Evolutionary conservation across 164 flowering plant species (phyloP), one percentile per base, ranked within the genome.

Genomic region (Vitis riparia): DNA sequence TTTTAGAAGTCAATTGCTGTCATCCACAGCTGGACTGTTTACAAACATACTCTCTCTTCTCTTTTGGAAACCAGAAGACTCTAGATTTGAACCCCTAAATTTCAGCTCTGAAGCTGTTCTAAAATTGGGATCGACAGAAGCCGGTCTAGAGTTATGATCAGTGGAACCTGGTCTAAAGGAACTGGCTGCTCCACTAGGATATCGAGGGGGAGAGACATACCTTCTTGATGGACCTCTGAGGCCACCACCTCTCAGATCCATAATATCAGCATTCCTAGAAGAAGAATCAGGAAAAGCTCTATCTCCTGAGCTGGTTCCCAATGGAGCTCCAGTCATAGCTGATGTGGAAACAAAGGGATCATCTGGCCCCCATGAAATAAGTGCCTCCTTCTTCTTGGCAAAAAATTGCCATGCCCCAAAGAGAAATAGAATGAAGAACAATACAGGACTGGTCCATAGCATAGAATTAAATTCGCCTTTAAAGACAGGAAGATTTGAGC

Each of bases 401-500:
- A 95, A 89, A 68, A 93, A 91, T 32, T 89, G 92, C 94, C 94
- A 95, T 8, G 90, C 92, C 51, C 82, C 97, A 70, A 91, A 84
- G 44, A 91, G 78, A 75, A 95, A 93, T 55, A 95, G 79, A 19
- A 93, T 66, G 82, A 92, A 95, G 66, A 93, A 78, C 75, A 95
- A 62, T 65, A 93, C 92, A 23, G 98, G 99, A 64, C 89, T 90
- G 50, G 91, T 89, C 98, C 98, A 95, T 3, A 89, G 78, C 72
- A 95, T 83, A 47, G 91, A 82, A 62, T 75, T 88, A 67, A 82
- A 83, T 67, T 95, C 99, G 9, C 83, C 82, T 67, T 85, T 93
- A 68, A 78, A 84, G 55, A 87, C 69, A 0, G 98, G 98, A 66
- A 95, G 98, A 65, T 82, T 90, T 0, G 97, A 95, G 1, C 89